Base-by-base conservation (phyloP, 2,329 filamentous ascomycete species). In the Beauveria medogensis region DNA sequence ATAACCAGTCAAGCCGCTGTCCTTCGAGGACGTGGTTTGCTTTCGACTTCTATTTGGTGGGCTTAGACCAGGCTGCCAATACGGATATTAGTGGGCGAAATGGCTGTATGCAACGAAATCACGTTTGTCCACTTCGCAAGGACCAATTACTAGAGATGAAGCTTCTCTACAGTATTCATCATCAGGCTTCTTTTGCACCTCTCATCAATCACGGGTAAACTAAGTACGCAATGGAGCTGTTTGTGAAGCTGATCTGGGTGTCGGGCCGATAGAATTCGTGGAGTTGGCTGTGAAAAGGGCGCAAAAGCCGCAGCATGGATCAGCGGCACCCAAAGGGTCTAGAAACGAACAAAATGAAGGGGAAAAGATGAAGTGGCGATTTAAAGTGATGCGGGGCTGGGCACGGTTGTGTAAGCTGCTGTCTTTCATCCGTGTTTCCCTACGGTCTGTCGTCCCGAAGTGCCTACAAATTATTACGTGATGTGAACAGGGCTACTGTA, bases 371-470 rank as follows among this genome's bases (percentile, higher is more conserved):
- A 37, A 37, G 34, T 37, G 5, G 12, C 34, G 34, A 37, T 16
- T 37, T 37, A 37, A 37, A 37, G 34, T 37, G 34, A 37, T 37
- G 34, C 34, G 34, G 34, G 34, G 34, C 34, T 14, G 2, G 34
- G 14, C 53, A 18, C 24, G 28, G 20, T 14, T 48, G 28, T 48
- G 28, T 14, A 20, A 40, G 55, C 26, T 48, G n/a, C n/a, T 41
- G n/a, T 46, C 40, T 37, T 41, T 46, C 22, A 30, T 16, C 41
- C n/a, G 26, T 34, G 7, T 43, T 34, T 34, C 48, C n/a, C 20
- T 20, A 14, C 40, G 56, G 40, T 48, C 48, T 48, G 56, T 44
- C 40, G 48, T 59, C 56, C 48, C 48, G 56, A 53, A 59, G 22
- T 51, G 48, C 56, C 56, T 50, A 16, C 41, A 18, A 3, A 28